Evolutionary conservation across 495 filamentous ascomycete species (phyloP), one percentile per base, ranked within the genome.

Genomic region (Hypoxylon lenormandii): DNA sequence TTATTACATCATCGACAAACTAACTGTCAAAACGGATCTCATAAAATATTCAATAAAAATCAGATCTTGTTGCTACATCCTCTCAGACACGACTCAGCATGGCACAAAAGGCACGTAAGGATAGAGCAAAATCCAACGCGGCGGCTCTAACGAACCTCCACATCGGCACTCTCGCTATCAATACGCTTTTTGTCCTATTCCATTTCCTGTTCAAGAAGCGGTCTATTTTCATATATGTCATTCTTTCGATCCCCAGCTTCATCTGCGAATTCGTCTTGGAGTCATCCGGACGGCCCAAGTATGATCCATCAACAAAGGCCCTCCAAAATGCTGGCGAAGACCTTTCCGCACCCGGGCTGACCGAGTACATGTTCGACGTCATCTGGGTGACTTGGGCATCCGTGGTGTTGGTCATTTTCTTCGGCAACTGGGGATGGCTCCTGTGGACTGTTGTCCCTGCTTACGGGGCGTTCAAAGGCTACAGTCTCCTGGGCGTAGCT

Each of bases 331-430:
- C 90, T 0, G 95, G 95, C 15, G 94, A 98, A 76, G 95, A 98
- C 76, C 84, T 98, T 21, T 89, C 91, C 23, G 92, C 92, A 0
- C 86, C 90, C 22, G 95, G 95, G 0, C 80, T 98, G 78, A 98
- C 93, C 6, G 95, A 98, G 79, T 98, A 94, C 80, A 91, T 97
- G 90, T 98, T 94, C 85, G 95, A 98, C 81, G 84, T 97, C 22
- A 81, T 97, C 33, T 98, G 97, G 83, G 93, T 95, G 80, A 94
- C 92, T 0, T 93, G 91, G 89, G 87, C 83, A 16, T 89, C 86
- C 21, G 81, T 92, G 26, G 78, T 85, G 6, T 78, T 87, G 5
- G 91, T 86, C 2, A 87, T 86, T 10, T 46, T 93, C 3, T 85
- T 92, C 48, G 91, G 91, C 22, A 89, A 94, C 74, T 85, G 87